A percentile compares a stretch with the other conserved stretches of the same genome.
phyloP scores from a whole-genome alignment of 176 grass and related monocot genomes.

The Typha latifolia region DNA sequence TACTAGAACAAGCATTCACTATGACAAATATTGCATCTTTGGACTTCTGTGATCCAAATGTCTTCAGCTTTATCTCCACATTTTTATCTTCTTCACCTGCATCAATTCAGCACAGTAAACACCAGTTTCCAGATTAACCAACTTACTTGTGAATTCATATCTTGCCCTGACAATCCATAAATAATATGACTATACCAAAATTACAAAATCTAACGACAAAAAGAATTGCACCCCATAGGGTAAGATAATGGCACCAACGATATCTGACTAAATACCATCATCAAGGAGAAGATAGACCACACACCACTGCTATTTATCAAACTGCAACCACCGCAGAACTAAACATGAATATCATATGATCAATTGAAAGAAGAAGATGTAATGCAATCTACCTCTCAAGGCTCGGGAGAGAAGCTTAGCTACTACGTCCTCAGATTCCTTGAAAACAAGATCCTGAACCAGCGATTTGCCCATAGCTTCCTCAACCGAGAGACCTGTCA shows the following conservation, averaged over 20 bases:
- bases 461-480: slow-evolving; percentile 97
- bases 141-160: too few relatives aligned
- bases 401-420: slow-evolving; percentile 63
- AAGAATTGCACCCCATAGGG: too few relatives aligned
- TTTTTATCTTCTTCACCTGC: slow-evolving; percentile 99
- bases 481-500: slow-evolving; percentile 77
- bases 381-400: slow-evolving; percentile 43
- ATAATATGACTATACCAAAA: too few relatives aligned
- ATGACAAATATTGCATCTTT: slow-evolving; percentile 71
- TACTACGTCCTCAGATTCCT: slow-evolving; percentile 57
- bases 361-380: too few relatives aligned
- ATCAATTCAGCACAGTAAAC: slow-evolving; percentile 8
- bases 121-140: background rate
- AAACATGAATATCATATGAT: too few relatives aligned
- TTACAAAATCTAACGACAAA: too few relatives aligned
- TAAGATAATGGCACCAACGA: too few relatives aligned
- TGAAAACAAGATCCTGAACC: slow-evolving; percentile 79
- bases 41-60: slow-evolving; percentile 65
- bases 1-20: slow-evolving; percentile 91
- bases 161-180: too few relatives aligned
- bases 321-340: too few relatives aligned
- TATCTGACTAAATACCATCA: too few relatives aligned
- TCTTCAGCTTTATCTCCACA: slow-evolving; percentile 96
- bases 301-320: too few relatives aligned
- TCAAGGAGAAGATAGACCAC: too few relatives aligned